Conservation (phyloP, 805 yeast genomes). For the Clavispora vitiphila region DNA sequence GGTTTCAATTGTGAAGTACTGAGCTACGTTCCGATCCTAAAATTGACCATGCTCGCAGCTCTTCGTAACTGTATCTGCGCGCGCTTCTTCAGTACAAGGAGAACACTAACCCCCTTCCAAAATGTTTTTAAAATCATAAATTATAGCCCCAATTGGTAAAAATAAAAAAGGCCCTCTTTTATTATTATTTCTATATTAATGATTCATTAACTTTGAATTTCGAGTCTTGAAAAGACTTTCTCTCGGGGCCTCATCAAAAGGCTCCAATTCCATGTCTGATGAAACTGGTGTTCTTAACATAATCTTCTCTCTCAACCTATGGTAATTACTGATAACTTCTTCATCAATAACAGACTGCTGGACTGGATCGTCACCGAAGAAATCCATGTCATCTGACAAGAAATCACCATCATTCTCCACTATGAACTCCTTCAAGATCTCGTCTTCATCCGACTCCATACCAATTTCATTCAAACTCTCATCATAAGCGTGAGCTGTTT, state of each 20-base stretch:
- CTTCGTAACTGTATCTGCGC: too few relatives aligned
- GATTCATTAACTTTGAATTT: neutral
- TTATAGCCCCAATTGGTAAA: neutral
- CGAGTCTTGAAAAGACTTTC: constrained; percentile 62
- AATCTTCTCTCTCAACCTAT: constrained; percentile 49
- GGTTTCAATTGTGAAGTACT: too few relatives aligned
- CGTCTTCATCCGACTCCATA: constrained; percentile 24
- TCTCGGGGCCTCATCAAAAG: constrained; percentile 55
- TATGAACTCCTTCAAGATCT: constrained; percentile 2
- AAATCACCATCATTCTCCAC: neutral
- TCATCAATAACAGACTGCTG: constrained; percentile 12
- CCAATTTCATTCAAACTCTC: constrained; percentile 26
- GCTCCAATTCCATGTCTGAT: constrained; percentile 49
- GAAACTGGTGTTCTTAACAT: constrained; percentile 16
- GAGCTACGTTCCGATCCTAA: too few relatives aligned
- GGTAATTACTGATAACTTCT: constrained; percentile 53
- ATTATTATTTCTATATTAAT: neutral
- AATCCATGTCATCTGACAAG: constrained; percentile 14
- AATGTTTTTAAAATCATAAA: too few relatives aligned
- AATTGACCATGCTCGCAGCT: too few relatives aligned
- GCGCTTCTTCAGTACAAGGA: too few relatives aligned
- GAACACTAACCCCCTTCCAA: too few relatives aligned
- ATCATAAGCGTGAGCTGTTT: constrained; percentile 5
- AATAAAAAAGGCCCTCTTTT: neutral
- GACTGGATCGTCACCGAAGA: constrained; percentile 16